Percentiles rank a stretch among this genome's conserved stretches.
These are phyloP conservation scores for Coemansia sp. DNA, from an alignment of 192 early-diverging fungal species.

Conservation along the genomic window DNA sequence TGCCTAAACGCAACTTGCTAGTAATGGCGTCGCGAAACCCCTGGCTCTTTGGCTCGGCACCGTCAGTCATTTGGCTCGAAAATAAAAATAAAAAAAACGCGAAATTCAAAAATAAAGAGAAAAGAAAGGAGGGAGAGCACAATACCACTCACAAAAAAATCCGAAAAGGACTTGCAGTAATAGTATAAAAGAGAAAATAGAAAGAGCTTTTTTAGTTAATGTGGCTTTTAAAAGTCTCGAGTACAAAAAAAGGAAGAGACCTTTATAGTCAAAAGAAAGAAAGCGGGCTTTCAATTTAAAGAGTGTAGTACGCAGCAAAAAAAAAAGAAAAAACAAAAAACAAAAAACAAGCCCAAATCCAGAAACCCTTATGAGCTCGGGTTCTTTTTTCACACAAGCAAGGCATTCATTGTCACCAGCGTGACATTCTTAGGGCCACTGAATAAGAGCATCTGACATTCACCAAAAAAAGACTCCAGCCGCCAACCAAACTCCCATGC, in stretches of 20 bases:
- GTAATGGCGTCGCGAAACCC: slow-evolving; percentile 3
- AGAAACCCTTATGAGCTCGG: not conserved
- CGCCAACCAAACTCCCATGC: too few relatives aligned
- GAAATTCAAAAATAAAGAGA: slow-evolving; percentile 8
- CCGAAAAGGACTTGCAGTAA: not conserved
- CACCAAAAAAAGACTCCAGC: too few relatives aligned
- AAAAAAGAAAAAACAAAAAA: too few relatives aligned
- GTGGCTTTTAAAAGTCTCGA: not conserved
- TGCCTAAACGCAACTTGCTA: slow-evolving; percentile 20
- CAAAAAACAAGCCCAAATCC: not conserved
- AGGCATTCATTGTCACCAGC: too few relatives aligned
- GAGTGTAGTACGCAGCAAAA: not conserved
- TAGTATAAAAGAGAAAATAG: not conserved
- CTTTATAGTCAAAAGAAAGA: not conserved
- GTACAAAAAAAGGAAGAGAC: not conserved
- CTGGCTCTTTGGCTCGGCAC: not conserved
- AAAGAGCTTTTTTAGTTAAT: too few relatives aligned
- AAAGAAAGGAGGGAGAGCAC: not conserved
- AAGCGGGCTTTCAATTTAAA: not conserved
- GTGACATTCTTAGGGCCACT: too few relatives aligned
- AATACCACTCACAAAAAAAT: not conserved
- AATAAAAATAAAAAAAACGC: slow-evolving; percentile 6
- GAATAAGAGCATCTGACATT: too few relatives aligned
- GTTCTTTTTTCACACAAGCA: too few relatives aligned
- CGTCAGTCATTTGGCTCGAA: not conserved